Evolutionary conservation across 192 early-diverging fungal species (phyloP), one percentile per base, ranked within the genome.

Genomic region (Rhizophagus clarus): DNA sequence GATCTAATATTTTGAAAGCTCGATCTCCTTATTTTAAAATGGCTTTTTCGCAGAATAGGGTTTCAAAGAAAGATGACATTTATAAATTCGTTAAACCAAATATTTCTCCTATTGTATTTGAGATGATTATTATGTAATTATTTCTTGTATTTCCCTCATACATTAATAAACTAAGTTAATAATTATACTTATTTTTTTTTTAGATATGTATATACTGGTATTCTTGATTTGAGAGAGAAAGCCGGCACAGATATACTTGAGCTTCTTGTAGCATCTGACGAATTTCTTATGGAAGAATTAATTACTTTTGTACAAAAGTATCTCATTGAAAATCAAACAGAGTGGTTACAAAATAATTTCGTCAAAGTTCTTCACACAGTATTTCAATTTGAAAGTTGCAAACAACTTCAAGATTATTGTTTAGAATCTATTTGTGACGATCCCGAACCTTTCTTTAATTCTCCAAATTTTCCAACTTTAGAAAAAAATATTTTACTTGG

Each of bases 181-280:
- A 17, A 7, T 29, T 31, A 28, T 15, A 28, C 8, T 10, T 6
- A 29, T 66, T 9, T 17, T 32, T 34, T 11, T 22, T n/a, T 45
- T 67, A 77, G 76, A 45, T 77, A 77, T 49, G 49, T 77, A 9
- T 77, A 77, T 66, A 66, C 47, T 14, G 76, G 76, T 20, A 26
- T 60, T 67, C 47, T 77, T 47, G 62, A 49, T 26, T 67, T 77
- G 4, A 31, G 7, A 45, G n/a, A 77, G 10, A 10, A 67, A 22
- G 17, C 47, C 6, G 8, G 32, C 6, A 15, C 31, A 5, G 76
- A 77, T 47, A 47, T 77, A 47, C 31, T 77, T 12, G 63, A 17
- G 4, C 64, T 77, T 26, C 60, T 77, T 34, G 37, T 77, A 20
- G 62, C 76, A 26, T 49, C 62, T 47, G 76, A 77, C 20, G 76